Base-by-base conservation (phyloP, 2,329 filamentous ascomycete genomes). In the Fusarium armeniacum region DNA sequence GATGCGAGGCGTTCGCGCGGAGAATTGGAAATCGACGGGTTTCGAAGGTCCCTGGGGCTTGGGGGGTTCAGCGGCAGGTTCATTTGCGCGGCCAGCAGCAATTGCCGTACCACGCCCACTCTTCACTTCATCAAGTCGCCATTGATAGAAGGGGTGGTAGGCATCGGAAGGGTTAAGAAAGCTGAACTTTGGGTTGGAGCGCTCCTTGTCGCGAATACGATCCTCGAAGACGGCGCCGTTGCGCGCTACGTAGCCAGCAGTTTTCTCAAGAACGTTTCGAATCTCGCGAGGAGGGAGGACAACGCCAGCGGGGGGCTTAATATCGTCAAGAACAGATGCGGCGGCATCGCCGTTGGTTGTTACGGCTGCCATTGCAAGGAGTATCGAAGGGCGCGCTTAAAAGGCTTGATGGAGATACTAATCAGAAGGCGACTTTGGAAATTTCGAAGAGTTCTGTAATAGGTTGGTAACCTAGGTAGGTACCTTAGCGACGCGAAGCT, bases 1-100 rank as follows among this genome's bases (percentile, higher is more conserved):
- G 82, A 99, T 97, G 73, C 94, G 95, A 61, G 96, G 96, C 93
- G 98, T 97, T 78, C 94, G 92, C 73, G 96, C 94, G 58, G 93
- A 97, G 83, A 98, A 99, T 73, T 92, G 89, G 77, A 97, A 98
- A 75, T 94, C 91, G 60, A 92, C 88, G 18, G 96, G 96, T 76
- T 94, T 90, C 44, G 91, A 90, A 10, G 95, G 95, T 24, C 94
- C 95, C 79, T 92, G 88, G 44, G 93, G 90, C 77, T 92, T 93
- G 58, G 83, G 83, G 40, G 82, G 83, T 52, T 83, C 82, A 18
- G 79, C 82, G 43, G 83, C 83, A 16, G 84, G 82, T 73, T 94
- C 92, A 62, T 87, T 90, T 44, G 86, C 86, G 72, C 92, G 88
- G 54, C 94, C 94, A 59, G 93, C 92, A 58, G 91, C 89, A 40